Evolutionary conservation across 805 yeast genomes (phyloP), one percentile per base, ranked within the genome.

Genomic region (Kodamaea hsintzibuensis): DNA sequence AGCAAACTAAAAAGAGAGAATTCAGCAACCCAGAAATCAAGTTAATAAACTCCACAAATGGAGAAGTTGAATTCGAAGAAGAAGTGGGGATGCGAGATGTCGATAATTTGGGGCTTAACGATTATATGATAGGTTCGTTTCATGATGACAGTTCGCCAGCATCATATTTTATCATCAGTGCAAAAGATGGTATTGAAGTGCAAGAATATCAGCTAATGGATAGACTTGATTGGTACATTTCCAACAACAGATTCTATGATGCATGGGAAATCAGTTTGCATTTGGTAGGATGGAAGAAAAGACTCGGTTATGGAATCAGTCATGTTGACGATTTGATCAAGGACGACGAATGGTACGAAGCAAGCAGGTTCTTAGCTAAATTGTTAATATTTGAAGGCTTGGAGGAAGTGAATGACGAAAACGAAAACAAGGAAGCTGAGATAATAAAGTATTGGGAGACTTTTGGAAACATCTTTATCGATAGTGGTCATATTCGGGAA

Each of bases 191-290:
- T 0, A 87, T 93, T 1, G 73, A 84, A 13, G 91, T 91, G 0
- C 81, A 85, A 60, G 90, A 86, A 56, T 76, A 88, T n/a, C 84
- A 83, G 51, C 69, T 87, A 19, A 68, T 73, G 27, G 98, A 92
- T 65, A 82, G 86, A 55, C 79, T 86, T 45, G 73, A 82, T 3
- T 93, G 98, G 97, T 86, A 77, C 55, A 55, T 83, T 2, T 82
- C 82, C 1, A 80, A 74, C 39, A 77, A 78, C 1, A 68, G 74
- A 51, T 89, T 70, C 61, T 69, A 76, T 14, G 84, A 84, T 43
- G 98, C 98, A 0, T 93, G 97, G 96, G 77, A 79, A 42, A 83
- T 90, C 63, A 81, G 95, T 54, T 82, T 77, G 48, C 81, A 80
- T 58, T 72, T 89, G 57, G 72, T 86, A 1, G 68, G 76, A 8